Evolutionary conservation across 2,329 filamentous ascomycete genomes (phyloP).

Genomic region (Fusarium sp.): DNA sequence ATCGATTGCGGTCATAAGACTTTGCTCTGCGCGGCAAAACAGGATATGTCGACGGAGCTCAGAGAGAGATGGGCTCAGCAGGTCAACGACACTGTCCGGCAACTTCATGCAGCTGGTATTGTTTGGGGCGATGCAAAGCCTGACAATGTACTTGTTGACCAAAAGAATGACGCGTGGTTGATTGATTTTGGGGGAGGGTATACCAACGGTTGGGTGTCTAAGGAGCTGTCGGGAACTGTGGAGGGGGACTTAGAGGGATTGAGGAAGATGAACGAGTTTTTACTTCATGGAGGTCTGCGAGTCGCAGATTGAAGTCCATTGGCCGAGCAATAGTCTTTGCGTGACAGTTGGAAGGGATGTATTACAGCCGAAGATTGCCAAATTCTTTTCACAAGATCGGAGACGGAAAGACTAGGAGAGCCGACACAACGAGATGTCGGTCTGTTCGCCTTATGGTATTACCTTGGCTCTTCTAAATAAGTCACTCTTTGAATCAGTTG

Average conservation of each 20-base stretch:
- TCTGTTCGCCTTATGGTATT: too few relatives aligned
- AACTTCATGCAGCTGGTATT: neutral
- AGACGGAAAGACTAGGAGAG: neutral
- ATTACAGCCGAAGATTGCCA: too few relatives aligned
- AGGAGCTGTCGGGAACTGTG: neutral
- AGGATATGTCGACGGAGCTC: neutral
- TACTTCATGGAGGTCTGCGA: rapidly evolving
- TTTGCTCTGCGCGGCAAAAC: neutral
- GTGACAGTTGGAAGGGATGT: too few relatives aligned
- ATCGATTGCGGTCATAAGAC: neutral
- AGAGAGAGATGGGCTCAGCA: neutral
- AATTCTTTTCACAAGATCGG: neutral
- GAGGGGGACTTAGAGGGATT: neutral
- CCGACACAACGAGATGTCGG: too few relatives aligned
- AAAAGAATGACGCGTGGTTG: neutral
- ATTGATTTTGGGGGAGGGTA: slow-evolving; percentile 5
- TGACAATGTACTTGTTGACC: neutral
- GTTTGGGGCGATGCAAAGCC: neutral
- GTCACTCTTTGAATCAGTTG: too few relatives aligned
- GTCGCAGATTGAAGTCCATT: neutral
- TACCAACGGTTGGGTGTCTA: neutral
- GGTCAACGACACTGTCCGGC: rapidly evolving
- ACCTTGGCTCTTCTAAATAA: too few relatives aligned
- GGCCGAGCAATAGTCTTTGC: neutral
- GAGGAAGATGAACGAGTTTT: neutral